Percentiles rank a stretch among this genome's conserved stretches.
phyloP scores from a whole-genome alignment of 2,329 filamentous ascomycete genomes.

The Pseudogymnoascus sp. region DNA sequence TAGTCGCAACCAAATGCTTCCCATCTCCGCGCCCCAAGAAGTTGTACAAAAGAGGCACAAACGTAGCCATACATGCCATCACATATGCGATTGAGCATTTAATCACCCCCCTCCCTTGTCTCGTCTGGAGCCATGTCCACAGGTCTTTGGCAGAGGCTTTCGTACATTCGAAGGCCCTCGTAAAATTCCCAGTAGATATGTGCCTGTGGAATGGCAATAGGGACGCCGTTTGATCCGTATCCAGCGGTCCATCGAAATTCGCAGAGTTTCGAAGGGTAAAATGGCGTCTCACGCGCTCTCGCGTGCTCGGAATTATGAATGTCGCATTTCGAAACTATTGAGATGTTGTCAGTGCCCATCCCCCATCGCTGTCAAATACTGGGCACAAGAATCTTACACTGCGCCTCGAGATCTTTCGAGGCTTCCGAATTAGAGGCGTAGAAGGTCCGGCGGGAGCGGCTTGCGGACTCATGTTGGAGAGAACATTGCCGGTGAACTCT shows the following conservation, averaged over 20 bases:
- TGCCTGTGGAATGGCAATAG: slow-evolving; percentile 16
- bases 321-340: slow-evolving; percentile 71
- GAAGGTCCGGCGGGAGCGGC: slow-evolving; percentile 22
- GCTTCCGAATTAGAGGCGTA: slow-evolving; percentile 18
- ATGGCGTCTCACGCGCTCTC: slow-evolving; percentile 71
- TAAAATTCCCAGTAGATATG: slow-evolving; percentile 26
- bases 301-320: slow-evolving; percentile 78
- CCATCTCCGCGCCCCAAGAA: slow-evolving; percentile 78
- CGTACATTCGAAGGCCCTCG: slow-evolving; percentile 28
- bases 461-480: slow-evolving; percentile 25
- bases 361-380: slow-evolving; percentile 30
- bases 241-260: slow-evolving; percentile 19
- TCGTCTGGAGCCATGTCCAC: slow-evolving; percentile 58
- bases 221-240: slow-evolving; percentile 10
- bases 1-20: slow-evolving; percentile 87
- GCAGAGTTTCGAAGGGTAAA: slow-evolving; percentile 63
- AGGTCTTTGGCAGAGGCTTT: slow-evolving; percentile 33
- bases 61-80: slow-evolving; percentile 77
- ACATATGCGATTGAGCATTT: slow-evolving; percentile 91
- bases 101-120: slow-evolving; percentile 69
- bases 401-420: slow-evolving; percentile 19
- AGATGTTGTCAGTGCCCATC: background rate
- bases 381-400: slow-evolving; percentile 18
- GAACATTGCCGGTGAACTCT: background rate
- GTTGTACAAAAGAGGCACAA: slow-evolving; percentile 62